A percentile compares a stretch with the other conserved stretches of the same genome.
phyloP scores from a whole-genome alignment of 2,329 filamentous ascomycete species.

The Xylaria sp. region DNA sequence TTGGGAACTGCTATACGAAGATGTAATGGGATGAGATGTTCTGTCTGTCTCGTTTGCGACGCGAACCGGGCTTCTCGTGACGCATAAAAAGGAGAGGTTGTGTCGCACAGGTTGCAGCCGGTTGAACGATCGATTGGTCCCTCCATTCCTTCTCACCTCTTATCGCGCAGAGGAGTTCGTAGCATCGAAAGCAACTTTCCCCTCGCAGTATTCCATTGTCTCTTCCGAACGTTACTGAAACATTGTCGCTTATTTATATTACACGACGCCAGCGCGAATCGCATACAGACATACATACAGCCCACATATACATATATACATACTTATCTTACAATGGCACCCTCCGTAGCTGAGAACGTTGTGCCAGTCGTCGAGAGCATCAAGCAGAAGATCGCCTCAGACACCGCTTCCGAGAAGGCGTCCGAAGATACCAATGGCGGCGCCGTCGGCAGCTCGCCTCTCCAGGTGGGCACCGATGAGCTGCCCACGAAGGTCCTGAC shows the following conservation, averaged over 20 bases:
- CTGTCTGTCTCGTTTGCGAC: not conserved
- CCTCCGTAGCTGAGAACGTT: conserved; percentile 45
- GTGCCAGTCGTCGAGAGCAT: conserved; percentile 41
- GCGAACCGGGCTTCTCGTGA: conserved; percentile 1
- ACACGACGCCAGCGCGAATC: conserved; percentile 5
- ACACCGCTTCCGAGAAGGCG: conserved; percentile 24
- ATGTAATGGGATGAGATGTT: not conserved
- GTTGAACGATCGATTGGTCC: not conserved
- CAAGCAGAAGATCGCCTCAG: conserved; percentile 42
- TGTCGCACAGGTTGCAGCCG: conserved; percentile 6
- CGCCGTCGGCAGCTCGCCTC: conserved; percentile 35
- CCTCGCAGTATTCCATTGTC: not conserved
- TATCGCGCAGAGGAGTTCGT: conserved; percentile 10
- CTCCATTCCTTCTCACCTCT: not conserved
- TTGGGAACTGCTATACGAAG: conserved; percentile 16
- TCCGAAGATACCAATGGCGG: conserved; percentile 27
- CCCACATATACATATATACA: too few species aligned
- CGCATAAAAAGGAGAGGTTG: conserved; percentile 28
- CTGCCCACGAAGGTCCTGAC: conserved; percentile 43
- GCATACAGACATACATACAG: conserved; percentile 5
- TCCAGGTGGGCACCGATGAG: conserved; percentile 28
- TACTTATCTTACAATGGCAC: conserved; percentile 37
- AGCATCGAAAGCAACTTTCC: not conserved
- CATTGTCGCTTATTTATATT: not conserved
- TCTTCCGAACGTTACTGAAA: not conserved